These are phyloP conservation scores for Penicillium soppii DNA, from an alignment of 495 filamentous ascomycete genomes.

Conservation along the genomic window DNA sequence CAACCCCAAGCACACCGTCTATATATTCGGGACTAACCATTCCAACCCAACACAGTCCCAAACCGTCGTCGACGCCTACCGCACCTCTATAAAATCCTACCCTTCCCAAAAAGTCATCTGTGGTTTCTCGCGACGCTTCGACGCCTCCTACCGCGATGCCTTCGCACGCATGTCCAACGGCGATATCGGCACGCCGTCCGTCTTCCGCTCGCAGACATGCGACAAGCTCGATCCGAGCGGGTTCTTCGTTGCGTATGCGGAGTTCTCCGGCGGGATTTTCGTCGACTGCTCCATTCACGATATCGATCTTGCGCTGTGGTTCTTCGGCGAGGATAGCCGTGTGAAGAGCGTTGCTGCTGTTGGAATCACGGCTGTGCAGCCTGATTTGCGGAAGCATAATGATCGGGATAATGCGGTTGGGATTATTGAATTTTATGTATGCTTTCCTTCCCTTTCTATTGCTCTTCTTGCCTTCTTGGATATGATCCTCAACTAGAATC, in stretches of 20 bases:
- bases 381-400: slow-evolving; percentile 55
- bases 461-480: too few species aligned
- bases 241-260: slow-evolving; percentile 57
- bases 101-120: slow-evolving; percentile 44
- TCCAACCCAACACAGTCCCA: not conserved
- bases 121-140: slow-evolving; percentile 52
- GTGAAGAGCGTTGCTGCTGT: slow-evolving; percentile 51
- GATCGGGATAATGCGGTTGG: slow-evolving; percentile 65
- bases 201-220: slow-evolving; percentile 56
- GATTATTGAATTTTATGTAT: slow-evolving; percentile 58
- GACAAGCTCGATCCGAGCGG: slow-evolving; percentile 55
- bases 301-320: slow-evolving; percentile 58
- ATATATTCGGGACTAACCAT: not conserved
- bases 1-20: not conserved
- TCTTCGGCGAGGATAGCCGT: slow-evolving; percentile 49
- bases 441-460: not conserved
- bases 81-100: not conserved
- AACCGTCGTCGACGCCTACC: not conserved
- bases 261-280: slow-evolving; percentile 60
- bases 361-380: slow-evolving; percentile 61
- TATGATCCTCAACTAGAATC: too few species aligned
- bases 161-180: slow-evolving; percentile 16
- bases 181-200: slow-evolving; percentile 36
- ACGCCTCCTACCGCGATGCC: slow-evolving; percentile 40
- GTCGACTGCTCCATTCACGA: slow-evolving; percentile 60